Percentiles rank a stretch among this genome's conserved stretches.
phyloP scores from a whole-genome alignment of 805 yeast species.

The Kluyveromyces dobzhanskii region DNA sequence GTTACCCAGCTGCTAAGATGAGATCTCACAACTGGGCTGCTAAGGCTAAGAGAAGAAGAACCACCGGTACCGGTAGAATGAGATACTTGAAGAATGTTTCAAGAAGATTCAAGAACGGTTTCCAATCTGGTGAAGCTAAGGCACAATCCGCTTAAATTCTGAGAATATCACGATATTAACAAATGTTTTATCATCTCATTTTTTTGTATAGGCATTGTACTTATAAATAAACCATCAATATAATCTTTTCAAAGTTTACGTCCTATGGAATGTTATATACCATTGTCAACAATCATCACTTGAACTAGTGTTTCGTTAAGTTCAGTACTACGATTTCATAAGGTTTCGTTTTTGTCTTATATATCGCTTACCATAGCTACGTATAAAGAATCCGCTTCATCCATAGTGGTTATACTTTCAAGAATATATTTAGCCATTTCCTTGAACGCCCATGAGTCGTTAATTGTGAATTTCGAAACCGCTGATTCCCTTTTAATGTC shows the following conservation, averaged over 20 bases:
- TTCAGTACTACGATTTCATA: too few relatives aligned
- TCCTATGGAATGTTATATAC: not conserved
- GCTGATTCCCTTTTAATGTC: constrained; percentile 41
- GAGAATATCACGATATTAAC: constrained; percentile 6
- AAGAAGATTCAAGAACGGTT: constrained; percentile 98
- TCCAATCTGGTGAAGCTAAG: constrained; percentile 82
- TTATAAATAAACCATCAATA: constrained; percentile 6
- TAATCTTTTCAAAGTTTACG: constrained; percentile 5
- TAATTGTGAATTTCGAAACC: constrained; percentile 1
- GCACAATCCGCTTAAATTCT: constrained; percentile 53
- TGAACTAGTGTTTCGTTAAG: too few relatives aligned
- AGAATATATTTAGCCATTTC: constrained; percentile 65
- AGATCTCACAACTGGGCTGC: constrained; percentile 99
- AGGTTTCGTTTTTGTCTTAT: not conserved
- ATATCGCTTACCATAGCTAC: constrained; percentile 44
- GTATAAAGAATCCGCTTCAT: constrained; percentile 71
- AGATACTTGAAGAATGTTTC: constrained; percentile 93
- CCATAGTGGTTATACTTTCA: constrained; percentile 59
- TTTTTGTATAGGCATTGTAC: constrained; percentile 9
- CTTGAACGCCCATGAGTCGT: constrained; percentile 24
- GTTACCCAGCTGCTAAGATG: constrained; percentile 99
- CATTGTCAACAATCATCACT: not conserved
- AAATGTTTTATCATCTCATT: constrained; percentile 6
- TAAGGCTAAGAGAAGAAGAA: constrained; percentile 99
- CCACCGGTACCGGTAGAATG: constrained; percentile 99